These are phyloP conservation scores for Austroboletus sp. DNA, from an alignment of 1,284 basidiomycete genomes.

Conservation along the genomic window DNA sequence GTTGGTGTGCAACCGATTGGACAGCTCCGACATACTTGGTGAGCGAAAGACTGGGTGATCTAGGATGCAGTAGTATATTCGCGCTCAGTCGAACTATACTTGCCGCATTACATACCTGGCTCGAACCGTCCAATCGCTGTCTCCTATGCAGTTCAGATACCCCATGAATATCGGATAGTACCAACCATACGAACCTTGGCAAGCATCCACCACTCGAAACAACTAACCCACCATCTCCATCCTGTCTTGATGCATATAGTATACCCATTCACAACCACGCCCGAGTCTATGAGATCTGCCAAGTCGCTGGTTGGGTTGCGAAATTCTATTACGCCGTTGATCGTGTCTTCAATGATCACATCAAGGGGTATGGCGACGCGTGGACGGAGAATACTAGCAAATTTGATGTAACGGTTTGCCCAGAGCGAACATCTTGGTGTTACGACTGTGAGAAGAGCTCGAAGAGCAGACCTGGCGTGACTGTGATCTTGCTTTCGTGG, in stretches of 20 bases:
- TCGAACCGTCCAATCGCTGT: constrained; percentile 10
- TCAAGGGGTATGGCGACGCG: constrained; percentile 23
- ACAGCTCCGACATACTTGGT: not conserved
- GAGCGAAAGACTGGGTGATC: not conserved
- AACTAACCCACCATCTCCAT: constrained; percentile 28
- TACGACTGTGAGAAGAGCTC: constrained; percentile 31
- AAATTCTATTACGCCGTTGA: constrained; percentile 30
- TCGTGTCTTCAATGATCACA: constrained; percentile 24
- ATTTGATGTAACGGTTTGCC: constrained; percentile 30
- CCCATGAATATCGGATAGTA: constrained; percentile 1
- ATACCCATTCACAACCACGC: constrained; percentile 14
- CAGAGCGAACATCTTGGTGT: constrained; percentile 34
- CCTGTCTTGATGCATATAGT: constrained; percentile 22
- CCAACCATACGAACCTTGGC: constrained; percentile 19
- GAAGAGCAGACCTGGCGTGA: constrained; percentile 26
- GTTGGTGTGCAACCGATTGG: constrained; percentile 2
- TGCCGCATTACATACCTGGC: constrained; percentile 20
- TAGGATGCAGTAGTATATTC: not conserved
- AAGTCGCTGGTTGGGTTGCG: constrained; percentile 28
- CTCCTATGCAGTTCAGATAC: constrained; percentile 3
- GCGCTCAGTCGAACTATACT: not conserved
- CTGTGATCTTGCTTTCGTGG: constrained; percentile 8
- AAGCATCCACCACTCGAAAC: constrained; percentile 22
- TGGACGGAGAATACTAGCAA: constrained; percentile 19
- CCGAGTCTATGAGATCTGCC: constrained; percentile 22